A percentile compares a stretch with the other conserved stretches of the same genome.
Evolutionary conservation across 2,329 filamentous ascomycete genomes (phyloP).

Genomic region (Grosmannia huntii): DNA sequence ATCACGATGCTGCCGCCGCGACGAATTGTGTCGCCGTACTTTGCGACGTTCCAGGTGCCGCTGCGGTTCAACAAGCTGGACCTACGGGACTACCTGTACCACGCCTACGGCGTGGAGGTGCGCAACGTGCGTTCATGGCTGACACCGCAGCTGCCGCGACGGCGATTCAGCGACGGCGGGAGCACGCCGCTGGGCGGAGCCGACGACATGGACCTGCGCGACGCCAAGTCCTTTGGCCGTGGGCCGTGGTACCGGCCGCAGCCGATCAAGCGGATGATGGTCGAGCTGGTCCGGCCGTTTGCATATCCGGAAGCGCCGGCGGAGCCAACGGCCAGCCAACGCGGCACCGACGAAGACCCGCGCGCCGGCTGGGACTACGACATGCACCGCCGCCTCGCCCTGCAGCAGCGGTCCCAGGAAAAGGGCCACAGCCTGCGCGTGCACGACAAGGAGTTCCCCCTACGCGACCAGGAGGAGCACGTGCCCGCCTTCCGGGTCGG

Average conservation of each 20-base stretch:
- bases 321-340: constrained; percentile 26
- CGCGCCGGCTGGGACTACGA: constrained; percentile 48
- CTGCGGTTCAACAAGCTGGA: constrained; percentile 93
- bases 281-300: constrained; percentile 79
- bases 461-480: constrained; percentile 20
- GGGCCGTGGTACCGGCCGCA: constrained; percentile 56
- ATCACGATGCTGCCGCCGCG: constrained; percentile 64
- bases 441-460: constrained; percentile 10
- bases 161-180: constrained; percentile 34
- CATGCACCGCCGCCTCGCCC: constrained; percentile 27
- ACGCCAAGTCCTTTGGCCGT: constrained; percentile 10
- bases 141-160: constrained; percentile 48
- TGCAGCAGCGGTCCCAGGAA: constrained; percentile 18
- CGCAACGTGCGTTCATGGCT: constrained; percentile 67
- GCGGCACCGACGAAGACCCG: constrained; percentile 11
- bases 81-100: constrained; percentile 84
- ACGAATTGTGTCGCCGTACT: constrained; percentile 59
- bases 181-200: constrained; percentile 12
- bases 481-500: constrained; percentile 26
- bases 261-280: constrained; percentile 83
- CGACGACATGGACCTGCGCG: background rate
- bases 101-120: constrained; percentile 67
- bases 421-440: constrained; percentile 11
- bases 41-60: constrained; percentile 83
- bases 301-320: constrained; percentile 65